Evolutionary conservation across 176 grass and related monocot species (phyloP), one percentile per base, ranked within the genome.

Genomic region (Elymus sibiricus): DNA sequence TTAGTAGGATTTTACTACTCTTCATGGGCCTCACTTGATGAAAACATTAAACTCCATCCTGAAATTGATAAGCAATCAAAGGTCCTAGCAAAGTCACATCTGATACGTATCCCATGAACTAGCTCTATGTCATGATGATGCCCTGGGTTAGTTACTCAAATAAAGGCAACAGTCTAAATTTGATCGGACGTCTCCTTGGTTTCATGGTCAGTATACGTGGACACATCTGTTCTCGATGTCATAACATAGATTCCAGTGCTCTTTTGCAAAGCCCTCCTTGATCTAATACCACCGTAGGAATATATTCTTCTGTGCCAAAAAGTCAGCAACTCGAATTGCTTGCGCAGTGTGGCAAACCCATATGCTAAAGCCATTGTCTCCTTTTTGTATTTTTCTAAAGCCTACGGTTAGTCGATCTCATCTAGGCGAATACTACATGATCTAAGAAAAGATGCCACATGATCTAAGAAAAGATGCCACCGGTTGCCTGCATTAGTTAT

Each of bases 231-330:
- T 79, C 15, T 60, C 5, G 3, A 61, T 39, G 29, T 84, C 31
- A 79, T 28, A 46, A 43, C 44, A 66, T 15, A 74, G 13, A 68
- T 80, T 44, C 28, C 1, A 16, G 2, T 53, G 38, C 66, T 66
- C 82, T 81, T 81, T 46, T 66, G 82, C 73, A 80, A 80, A 85
- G 77, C 43, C 59, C 9, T 74, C 15, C 58, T 65, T 43, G 71
- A 67, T 77, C 73, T 34, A 38, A 67, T 64, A 66, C 12, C 1
- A 49, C 13, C 83, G 27, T 28, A 29, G 22, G 76, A 85, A 85
- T 75, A 80, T 80, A 74, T 80, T 79, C 82, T 83, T 79, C 68
- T 83, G 17, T 75, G 46, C 4, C 3, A 37, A 35, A 85, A 43
- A 42, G 43, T 37, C 67, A 74, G 59, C 60, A 65, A 49, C 13